Evolutionary conservation across 345 rosid species (phyloP).

Genomic region (Boechera divaricarpa): DNA sequence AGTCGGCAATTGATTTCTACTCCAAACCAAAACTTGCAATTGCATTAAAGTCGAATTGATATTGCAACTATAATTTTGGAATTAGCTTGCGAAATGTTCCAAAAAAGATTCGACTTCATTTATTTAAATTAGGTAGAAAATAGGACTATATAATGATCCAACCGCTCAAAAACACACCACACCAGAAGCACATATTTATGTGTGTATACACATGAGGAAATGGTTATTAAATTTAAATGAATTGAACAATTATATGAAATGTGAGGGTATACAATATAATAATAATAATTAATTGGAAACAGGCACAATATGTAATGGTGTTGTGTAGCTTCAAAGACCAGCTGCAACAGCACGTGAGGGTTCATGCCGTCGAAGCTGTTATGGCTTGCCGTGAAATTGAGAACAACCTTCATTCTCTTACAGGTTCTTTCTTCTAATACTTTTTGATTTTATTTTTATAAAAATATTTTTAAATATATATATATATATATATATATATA

Average conservation of each 20-base stretch:
- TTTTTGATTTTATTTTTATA: background rate
- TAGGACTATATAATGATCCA: background rate
- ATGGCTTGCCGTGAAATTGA: conserved; percentile 99
- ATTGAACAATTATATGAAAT: background rate
- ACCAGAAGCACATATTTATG: background rate
- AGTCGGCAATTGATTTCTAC: conserved; percentile 26
- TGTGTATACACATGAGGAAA: conserved; percentile 19
- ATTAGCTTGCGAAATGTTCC: background rate
- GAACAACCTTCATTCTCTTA: conserved; percentile 85
- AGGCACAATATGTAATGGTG: conserved; percentile 93
- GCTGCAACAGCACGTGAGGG: conserved; percentile 97
- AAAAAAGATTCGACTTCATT: background rate
- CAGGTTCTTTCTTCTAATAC: conserved; percentile 56
- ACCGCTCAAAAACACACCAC: conserved; percentile 35
- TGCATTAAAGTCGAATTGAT: conserved; percentile 28
- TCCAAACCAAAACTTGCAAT: conserved; percentile 13
- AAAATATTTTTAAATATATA: too few species aligned
- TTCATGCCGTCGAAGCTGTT: conserved; percentile 98
- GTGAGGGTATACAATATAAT: background rate
- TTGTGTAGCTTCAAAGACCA: conserved; percentile 96
- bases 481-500: background rate
- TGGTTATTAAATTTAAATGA: background rate
- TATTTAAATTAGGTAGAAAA: conserved; percentile 8
- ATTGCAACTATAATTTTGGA: conserved; percentile 31
- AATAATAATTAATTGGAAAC: conserved; percentile 4